Evolutionary conservation across 306 rosid species (phyloP), one percentile per base, ranked within the genome.

Genomic region (Amphicarpaea edgeworthii): DNA sequence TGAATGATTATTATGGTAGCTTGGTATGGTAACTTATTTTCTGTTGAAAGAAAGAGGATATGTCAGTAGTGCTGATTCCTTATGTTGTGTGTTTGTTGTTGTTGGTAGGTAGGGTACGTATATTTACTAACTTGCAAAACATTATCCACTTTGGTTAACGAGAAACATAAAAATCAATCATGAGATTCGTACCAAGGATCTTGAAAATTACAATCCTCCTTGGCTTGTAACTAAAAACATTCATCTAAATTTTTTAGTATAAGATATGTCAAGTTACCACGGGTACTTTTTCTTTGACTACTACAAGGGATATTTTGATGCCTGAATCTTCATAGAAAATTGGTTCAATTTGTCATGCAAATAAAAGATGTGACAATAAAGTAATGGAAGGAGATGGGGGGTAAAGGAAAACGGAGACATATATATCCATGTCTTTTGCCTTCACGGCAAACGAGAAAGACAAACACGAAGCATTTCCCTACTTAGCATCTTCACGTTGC

Each of bases 261-360:
- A 51, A 73, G 47, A 66, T 45, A 55, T 45, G 53, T 30, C 68
- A 42, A 55, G 70, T 43, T 55, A 41, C 59, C 57, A 55, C n/a
- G 47, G 14, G 75, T 53, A 32, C 76, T 73, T 80, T 67, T 68
- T 34, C 64, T 55, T 72, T 54, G 66, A 59, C 66, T 77, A 59
- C 41, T 77, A 46, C 4, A 74, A 38, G 68, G 68, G 81, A 81
- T 76, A 69, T 76, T 76, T 24, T 82, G 16, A 16, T 76, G 65
- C 15, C 50, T 63, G 79, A 76, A 82, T 82, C 85, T 82, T 82
- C 61, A 70, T 81, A 51, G 79, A 54, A 77, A 82, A 53, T 16
- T 76, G 85, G 30, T 76, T 76, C 57, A 32, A 34, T 77, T 76
- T 61, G 74, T 81, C 73, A 60, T 81, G 81, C 68, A 81, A 75